Evolutionary conservation across 306 rosid species (phyloP), one percentile per base, ranked within the genome.

Genomic region (Ochetophila trinervis): DNA sequence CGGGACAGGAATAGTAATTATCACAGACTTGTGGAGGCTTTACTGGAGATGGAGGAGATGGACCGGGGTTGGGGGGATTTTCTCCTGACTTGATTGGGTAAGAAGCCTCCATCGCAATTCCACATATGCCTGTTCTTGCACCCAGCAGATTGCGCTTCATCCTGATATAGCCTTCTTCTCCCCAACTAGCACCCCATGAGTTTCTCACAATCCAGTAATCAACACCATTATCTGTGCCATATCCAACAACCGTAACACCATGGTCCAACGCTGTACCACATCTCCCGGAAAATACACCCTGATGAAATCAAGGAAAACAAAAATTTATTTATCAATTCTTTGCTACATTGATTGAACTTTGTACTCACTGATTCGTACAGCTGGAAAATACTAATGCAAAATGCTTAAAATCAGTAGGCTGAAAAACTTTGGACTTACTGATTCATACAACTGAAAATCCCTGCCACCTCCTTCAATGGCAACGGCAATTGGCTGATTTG

Each of bases 31-130:
- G 50, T 24, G 97, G 99, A 30, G 99, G 97, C 53, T 44, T 72
- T 60, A 90, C 72, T 0, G 99, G 99, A 62, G 96, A 65, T 18
- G 99, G 99, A 32, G 99, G 99, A 66, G 99, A 83, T 16, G 97
- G 97, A 21, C 91, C 95, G 0, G 99, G 99, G 23, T 94, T 90
- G 1, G 95, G 91, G 6, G 88, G 96, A 51, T 89, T 89, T 63
- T 52, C 79, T 40, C 95, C 89, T 0, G 53, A 67, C 88, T 92
- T 89, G 61, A 79, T 68, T 1, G 98, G 96, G 71, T 92, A 92
- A 6, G 91, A 89, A 34, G 98, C 17, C 65, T 80, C 72, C 75
- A 82, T 82, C 10, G 95, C 84, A 67, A 92, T 92, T 65, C 96
- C 98, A 70, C 96, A 92, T 53, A 74, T 83, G 4, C 98, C 96